Evolutionary conservation across 345 rosid genomes (phyloP), one percentile per base, ranked within the genome.

Genomic region (Gossypium turneri): DNA sequence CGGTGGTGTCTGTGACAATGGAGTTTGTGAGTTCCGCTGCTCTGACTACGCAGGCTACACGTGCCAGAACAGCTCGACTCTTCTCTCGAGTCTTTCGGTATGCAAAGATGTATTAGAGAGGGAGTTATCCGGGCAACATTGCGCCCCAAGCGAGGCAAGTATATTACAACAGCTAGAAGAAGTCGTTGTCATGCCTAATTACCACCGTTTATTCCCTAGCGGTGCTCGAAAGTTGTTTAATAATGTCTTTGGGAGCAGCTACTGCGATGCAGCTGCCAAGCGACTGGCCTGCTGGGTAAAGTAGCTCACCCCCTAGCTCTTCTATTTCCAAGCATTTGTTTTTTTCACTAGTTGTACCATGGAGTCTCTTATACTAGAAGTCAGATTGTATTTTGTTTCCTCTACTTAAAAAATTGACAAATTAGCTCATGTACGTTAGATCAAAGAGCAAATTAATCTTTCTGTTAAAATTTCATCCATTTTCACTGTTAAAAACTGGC

Each of bases 1-100:
- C 41, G 98, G 99, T 38, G 99, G 98, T 71, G 99, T 96, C 17
- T 96, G 99, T 79, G 99, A 96, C 73, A 90, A 96, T 47, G 99
- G 99, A 55, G 97, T 91, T 82, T 96, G 99, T 44, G 99, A 96
- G 79, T 96, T 96, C 75, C 94, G 98, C 43, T 96, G 99, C 94
- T 96, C 99, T 13, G 99, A 96, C 83, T 96, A 96, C 71, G 98
- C 98, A 7, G 99, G 99, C 73, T 95, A 95, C 77, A 87, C 94
- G 27, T 96, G 99, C 79, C 99, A 93, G 82, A 96, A 93, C 82
- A 96, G 97, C 88, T 92, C 98, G 47, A 79, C 79, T n/a, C 90
- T 96, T 73, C 84, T 91, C 34, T 85, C 94, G 9, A 92, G 93
- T 77, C 91, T 96, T 71, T 83, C 94, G 13, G 93, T 87, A 34